Evolutionary conservation across 805 yeast genomes (phyloP), one percentile per base, ranked within the genome.

Genomic region (Saturnispora hagleri): DNA sequence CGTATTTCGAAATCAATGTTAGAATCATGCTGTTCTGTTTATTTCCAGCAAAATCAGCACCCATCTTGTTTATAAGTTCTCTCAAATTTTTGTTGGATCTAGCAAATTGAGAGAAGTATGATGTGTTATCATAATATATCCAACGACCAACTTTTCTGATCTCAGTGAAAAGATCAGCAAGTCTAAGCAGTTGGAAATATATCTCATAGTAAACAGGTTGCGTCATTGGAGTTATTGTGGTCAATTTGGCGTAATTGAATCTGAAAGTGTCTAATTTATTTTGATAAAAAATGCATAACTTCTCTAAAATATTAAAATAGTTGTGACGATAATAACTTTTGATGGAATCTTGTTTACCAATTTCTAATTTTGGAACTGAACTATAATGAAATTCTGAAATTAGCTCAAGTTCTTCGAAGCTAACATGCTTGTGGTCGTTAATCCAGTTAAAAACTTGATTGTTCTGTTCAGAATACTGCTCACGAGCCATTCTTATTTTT

Each of bases 131-230:
- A 24, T 71, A 62, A 56, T 70, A 76, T 6, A 75, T 59, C 44
- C 73, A 71, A 53, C 78, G 69, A 4, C 82, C 82, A 48, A 73
- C 66, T 53, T 69, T 69, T 47, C 83, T 66, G 22, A 75, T 57
- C 3, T 74, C 63, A 5, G 73, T 68, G 57, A 77, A 78, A 33
- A 78, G 51, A 57, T 79, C 83, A 43, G 81, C 79, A 42, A 76
- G 59, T 46, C 79, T 64, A 35, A 77, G 58, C 4, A 78, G 65
- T 50, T 73, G 55, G 6, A 71, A 53, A 48, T 76, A 67, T 5
- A 70, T 57, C 31, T 70, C 64, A 56, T 79, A 82, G 28, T 43
- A 43, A 34, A 26, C 36, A 8, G 8, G 15, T 15, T 49, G 44
- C n/a, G 17, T 35, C 51, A 77, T 57, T 2, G 49, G 45, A 13